phyloP scores from a whole-genome alignment of 23 red algal genomes.

The Agarophyton chilense region DNA sequence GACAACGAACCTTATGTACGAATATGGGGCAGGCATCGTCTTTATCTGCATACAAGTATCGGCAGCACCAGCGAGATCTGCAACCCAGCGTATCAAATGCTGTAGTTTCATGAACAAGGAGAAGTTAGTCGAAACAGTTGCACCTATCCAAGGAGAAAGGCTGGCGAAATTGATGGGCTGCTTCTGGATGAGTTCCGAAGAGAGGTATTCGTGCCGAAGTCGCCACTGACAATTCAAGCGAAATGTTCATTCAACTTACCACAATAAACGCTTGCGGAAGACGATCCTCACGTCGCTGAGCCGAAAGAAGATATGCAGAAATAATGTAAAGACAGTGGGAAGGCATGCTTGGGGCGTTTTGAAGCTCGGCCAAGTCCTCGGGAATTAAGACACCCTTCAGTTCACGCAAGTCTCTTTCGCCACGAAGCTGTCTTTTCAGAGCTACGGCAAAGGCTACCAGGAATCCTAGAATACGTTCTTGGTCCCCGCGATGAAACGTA shows the following conservation, averaged over 20 bases:
- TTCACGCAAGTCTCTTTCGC: constrained; percentile 53
- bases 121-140: not conserved
- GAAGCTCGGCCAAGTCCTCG: constrained; percentile 52
- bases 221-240: too few relatives aligned
- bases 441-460: constrained; percentile 51
- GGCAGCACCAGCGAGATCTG: constrained; percentile 60
- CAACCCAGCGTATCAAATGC: constrained; percentile 72
- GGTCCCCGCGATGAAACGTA: constrained; percentile 52
- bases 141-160: not conserved
- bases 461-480: constrained; percentile 59
- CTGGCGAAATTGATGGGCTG: not conserved
- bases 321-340: constrained; percentile 60
- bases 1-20: constrained; percentile 49
- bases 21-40: constrained; percentile 70
- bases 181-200: not conserved
- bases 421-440: constrained; percentile 58
- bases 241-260: constrained; percentile 14
- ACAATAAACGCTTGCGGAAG: constrained; percentile 63
- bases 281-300: not conserved
- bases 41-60: constrained; percentile 73
- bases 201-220: too few relatives aligned
- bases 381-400: constrained; percentile 42
- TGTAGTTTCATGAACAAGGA: not conserved
- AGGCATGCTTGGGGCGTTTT: constrained; percentile 55
- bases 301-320: constrained; percentile 43